Conservation (phyloP, 768 basidiomycete genomes). For the Leccinellum rugosiceps region DNA sequence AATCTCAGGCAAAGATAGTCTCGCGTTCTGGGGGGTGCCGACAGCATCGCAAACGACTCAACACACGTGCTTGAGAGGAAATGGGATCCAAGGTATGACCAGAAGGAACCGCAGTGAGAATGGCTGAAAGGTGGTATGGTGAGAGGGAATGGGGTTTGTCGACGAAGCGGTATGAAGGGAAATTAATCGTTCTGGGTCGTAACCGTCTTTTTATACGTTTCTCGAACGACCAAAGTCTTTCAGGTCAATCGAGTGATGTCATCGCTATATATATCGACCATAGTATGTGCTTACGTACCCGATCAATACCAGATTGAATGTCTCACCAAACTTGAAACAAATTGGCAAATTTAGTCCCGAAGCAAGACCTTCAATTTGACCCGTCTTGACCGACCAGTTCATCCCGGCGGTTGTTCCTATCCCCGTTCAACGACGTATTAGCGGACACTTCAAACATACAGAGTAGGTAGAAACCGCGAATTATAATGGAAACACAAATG, state of each 20-base stretch:
- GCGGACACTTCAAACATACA: not conserved
- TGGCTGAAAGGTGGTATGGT: not conserved
- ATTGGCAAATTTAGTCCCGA: not conserved
- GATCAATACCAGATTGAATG: not conserved
- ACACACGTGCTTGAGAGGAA: not conserved
- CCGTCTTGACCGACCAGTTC: not conserved
- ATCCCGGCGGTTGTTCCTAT: not conserved
- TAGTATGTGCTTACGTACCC: not conserved
- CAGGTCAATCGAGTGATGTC: not conserved
- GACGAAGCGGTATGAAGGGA: not conserved
- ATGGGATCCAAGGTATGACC: not conserved
- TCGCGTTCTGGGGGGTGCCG: not conserved
- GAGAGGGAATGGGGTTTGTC: not conserved
- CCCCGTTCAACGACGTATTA: not conserved
- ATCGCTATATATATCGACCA: not conserved
- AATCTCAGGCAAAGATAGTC: not conserved
- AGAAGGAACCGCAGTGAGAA: no score
- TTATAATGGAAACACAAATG: not conserved
- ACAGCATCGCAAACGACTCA: not conserved
- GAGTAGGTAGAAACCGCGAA: not conserved
- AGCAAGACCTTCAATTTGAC: not conserved
- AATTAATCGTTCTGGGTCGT: not conserved
- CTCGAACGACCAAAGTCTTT: no score
- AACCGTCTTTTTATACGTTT: not conserved
- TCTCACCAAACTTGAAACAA: not conserved